Evolutionary conservation across 441 rosid genomes (phyloP).

Genomic region (Corymbia calophylla): DNA sequence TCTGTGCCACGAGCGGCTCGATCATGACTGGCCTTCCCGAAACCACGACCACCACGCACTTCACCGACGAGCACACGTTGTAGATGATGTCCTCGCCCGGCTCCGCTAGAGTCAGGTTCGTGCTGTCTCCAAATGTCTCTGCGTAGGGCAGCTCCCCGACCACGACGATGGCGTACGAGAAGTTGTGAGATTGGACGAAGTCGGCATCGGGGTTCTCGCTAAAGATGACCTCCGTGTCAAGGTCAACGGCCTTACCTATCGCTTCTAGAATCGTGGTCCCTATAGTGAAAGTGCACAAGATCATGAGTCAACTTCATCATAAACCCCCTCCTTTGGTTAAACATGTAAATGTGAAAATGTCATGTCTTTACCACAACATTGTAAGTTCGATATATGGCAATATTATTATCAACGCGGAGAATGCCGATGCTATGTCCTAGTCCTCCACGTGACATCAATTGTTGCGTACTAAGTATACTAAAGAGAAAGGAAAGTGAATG

Average conservation of each 20-base stretch:
- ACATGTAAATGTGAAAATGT: neutral
- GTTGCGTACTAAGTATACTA: neutral
- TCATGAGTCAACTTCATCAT: neutral
- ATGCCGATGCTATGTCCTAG: neutral
- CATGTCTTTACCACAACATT: no score
- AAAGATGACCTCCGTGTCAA: neutral
- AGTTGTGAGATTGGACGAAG: constrained; percentile 3
- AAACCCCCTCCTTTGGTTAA: neutral
- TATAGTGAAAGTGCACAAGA: neutral
- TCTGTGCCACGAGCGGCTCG: neutral
- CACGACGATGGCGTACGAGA: neutral
- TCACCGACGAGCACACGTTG: neutral
- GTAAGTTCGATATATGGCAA: no score
- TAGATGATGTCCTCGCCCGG: neutral
- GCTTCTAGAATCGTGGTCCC: constrained; percentile 3
- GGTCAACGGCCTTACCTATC: neutral
- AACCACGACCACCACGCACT: constrained; percentile 1
- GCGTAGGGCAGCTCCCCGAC: constrained; percentile 7
- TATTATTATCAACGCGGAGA: neutral
- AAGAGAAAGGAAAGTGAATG: neutral
- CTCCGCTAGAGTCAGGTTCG: constrained; percentile 1
- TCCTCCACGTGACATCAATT: neutral
- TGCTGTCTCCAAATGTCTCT: constrained; percentile 1
- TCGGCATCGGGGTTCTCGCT: constrained; percentile 1
- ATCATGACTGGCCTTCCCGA: constrained; percentile 1